Conservation (phyloP, 768 basidiomycete species). For the Termitomyces eurrhizus region DNA sequence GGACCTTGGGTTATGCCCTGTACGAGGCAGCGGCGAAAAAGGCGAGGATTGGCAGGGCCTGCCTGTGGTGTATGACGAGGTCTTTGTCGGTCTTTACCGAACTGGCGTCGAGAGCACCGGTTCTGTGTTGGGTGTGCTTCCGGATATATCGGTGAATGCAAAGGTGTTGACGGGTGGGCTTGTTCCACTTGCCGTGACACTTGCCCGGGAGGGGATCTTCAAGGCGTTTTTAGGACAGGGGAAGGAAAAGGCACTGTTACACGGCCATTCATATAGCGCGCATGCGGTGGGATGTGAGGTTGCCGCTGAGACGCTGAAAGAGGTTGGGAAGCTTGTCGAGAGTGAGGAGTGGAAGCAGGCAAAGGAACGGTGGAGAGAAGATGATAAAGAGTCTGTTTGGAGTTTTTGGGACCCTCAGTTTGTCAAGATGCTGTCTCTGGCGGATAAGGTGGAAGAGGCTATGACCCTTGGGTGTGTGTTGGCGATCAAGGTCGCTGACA, state of each 20-base stretch:
- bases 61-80: slow-evolving; percentile 94
- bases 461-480: slow-evolving; percentile 91
- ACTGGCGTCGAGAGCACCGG: slow-evolving; percentile 66
- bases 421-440: slow-evolving; percentile 54
- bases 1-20: slow-evolving; percentile 7
- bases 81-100: slow-evolving; percentile 91
- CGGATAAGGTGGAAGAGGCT: slow-evolving; percentile 57
- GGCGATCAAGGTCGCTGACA: slow-evolving; percentile 67
- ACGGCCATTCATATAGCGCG: slow-evolving; percentile 96
- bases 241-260: slow-evolving; percentile 85
- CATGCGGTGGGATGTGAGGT: slow-evolving; percentile 92
- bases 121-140: slow-evolving; percentile 64
- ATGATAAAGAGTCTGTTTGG: slow-evolving; percentile 45
- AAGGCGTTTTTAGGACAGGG: slow-evolving; percentile 67
- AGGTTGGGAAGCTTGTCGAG: slow-evolving; percentile 49
- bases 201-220: slow-evolving; percentile 80
- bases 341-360: slow-evolving; percentile 60
- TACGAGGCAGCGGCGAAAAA: neutral
- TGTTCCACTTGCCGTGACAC: slow-evolving; percentile 80
- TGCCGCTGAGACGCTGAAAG: slow-evolving; percentile 72
- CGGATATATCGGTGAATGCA: slow-evolving; percentile 90
- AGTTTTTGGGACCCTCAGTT: slow-evolving; percentile 86
- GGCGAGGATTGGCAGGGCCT: slow-evolving; percentile 56
- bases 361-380: slow-evolving; percentile 50
- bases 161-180: slow-evolving; percentile 94